Evolutionary conservation across 2,329 filamentous ascomycete genomes (phyloP).

Genomic region (Nemania diffusa): DNA sequence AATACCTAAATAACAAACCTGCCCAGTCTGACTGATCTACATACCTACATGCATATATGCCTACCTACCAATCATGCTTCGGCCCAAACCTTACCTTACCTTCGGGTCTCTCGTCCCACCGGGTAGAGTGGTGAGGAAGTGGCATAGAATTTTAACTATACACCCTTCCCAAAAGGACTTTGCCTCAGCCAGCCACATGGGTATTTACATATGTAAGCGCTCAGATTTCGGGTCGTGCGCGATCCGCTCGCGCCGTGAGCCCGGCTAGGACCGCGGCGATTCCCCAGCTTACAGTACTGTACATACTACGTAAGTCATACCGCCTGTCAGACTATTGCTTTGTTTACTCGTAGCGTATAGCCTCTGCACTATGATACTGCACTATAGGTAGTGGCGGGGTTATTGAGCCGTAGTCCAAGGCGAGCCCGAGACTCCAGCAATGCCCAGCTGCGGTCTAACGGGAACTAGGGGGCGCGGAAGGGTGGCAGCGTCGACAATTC

Average conservation of each 20-base stretch:
- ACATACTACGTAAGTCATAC: too few species aligned
- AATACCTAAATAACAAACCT: neutral
- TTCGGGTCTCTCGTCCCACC: conserved; percentile 1
- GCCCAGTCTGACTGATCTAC: neutral
- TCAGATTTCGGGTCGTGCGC: neutral
- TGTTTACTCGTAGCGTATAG: neutral
- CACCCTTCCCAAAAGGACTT: neutral
- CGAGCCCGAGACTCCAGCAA: neutral
- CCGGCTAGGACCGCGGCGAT: neutral
- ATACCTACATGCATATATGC: neutral
- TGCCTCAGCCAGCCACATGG: neutral
- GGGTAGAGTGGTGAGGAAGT: neutral
- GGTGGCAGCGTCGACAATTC: neutral
- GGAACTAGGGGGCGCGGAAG: neutral
- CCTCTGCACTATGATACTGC: neutral
- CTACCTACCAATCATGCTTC: too few species aligned
- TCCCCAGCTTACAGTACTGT: too few species aligned
- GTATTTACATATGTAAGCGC: neutral
- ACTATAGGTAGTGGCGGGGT: neutral
- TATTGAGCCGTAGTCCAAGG: neutral
- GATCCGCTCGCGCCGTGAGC: neutral
- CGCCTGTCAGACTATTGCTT: neutral
- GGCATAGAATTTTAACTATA: neutral
- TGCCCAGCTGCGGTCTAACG: neutral
- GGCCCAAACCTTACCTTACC: neutral